Conservation (phyloP, 345 rosid genomes). For the Firmiana major region DNA sequence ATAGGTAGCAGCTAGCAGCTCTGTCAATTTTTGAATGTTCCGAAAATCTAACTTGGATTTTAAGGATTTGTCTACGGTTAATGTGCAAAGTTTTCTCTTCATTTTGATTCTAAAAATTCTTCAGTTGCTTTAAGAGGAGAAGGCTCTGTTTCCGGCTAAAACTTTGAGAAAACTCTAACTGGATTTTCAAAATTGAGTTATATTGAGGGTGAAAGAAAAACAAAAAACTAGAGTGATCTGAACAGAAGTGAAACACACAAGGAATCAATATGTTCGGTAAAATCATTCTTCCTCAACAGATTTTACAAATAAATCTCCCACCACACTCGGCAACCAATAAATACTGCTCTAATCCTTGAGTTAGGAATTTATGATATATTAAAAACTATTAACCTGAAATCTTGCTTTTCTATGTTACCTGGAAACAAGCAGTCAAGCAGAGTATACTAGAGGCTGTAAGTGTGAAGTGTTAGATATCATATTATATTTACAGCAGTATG, state of each 20-base stretch:
- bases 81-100: neutral
- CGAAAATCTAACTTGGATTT: no score
- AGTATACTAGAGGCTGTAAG: neutral
- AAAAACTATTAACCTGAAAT: neutral
- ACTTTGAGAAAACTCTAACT: neutral
- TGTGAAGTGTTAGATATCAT: conserved; percentile 13
- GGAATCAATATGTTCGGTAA: neutral
- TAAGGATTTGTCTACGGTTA: no score
- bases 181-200: no score
- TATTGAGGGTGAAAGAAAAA: neutral
- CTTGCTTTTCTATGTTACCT: neutral
- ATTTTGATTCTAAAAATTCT: neutral
- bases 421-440: neutral
- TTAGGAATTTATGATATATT: neutral
- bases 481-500: conserved; percentile 19
- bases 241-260: neutral
- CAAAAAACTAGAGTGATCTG: neutral
- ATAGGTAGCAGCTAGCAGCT: no score
- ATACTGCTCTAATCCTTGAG: conserved; percentile 2
- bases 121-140: neutral
- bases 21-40: no score
- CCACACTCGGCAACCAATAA: neutral
- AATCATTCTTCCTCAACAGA: neutral
- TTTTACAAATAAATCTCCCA: conserved; percentile 4
- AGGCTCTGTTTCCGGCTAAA: neutral